Base-by-base conservation (phyloP, 2,329 filamentous ascomycete species). In the Monilinia fructigena region DNA sequence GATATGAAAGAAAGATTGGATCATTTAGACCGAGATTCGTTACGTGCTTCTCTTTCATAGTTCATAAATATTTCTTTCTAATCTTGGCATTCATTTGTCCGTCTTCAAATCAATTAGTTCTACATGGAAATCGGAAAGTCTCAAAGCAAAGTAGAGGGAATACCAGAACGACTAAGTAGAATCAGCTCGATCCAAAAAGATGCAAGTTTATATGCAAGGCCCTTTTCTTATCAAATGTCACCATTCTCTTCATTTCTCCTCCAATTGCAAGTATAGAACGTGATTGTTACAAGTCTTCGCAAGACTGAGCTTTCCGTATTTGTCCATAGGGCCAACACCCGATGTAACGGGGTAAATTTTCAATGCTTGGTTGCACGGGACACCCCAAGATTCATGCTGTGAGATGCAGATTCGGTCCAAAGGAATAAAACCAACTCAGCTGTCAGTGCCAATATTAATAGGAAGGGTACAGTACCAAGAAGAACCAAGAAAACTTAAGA, bases 281-380 rank as follows among this genome's bases (percentile, higher is more conserved):
- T n/a, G 18, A 20, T 8, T 11, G 8, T 14, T 31, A 20, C 42
- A 47, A 10, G 55, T 11, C 35, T 48, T 12, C 42, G 56, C 28
- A 48, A 16, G 56, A 31, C n/a, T 59, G 56, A 48, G 26, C 18
- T 35, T 59, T 48, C 56, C 56, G 42, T 42, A 59, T 48, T 31
- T 35, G 56, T 59, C 42, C 42, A 59, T 35, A 31, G 26, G 47
- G 47, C 8, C 11, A 50, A 47, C 45, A 14, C 45, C 28, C 20
- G n/a, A 60, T 42, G 56, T 60, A 59, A 38, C 45, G 31, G 7
- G 5, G 31, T 35, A 35, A 35, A 35, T 35, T 12, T 7, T 18
- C 18, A 42, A 59, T 48, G 56, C 28, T 35, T 59, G 48, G 42
- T 14, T 48, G 26, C 23, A 28, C 48, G 26, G 26, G 47, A 31